Conservation (phyloP, 2,329 filamentous ascomycete species). For the Hypoxylon sp. region DNA sequence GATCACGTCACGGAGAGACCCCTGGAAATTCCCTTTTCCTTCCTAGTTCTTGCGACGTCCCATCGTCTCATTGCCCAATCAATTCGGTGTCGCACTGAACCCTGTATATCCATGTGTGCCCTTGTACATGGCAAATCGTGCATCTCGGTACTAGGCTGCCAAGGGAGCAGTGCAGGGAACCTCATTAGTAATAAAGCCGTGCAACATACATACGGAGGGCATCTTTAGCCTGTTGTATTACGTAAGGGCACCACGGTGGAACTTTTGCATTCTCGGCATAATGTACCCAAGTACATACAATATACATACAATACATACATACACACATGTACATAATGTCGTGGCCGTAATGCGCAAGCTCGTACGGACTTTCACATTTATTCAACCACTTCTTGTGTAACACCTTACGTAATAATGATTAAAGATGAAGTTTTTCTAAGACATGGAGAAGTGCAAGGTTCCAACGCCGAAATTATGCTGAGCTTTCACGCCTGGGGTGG, state of each 20-base stretch:
- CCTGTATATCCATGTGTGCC: conserved; percentile 20
- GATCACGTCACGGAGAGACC: conserved; percentile 30
- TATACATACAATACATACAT: too few relatives aligned
- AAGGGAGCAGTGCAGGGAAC: conserved; percentile 9
- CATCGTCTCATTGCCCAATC: conserved; percentile 35
- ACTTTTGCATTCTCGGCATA: conserved; percentile 21
- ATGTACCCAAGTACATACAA: not conserved
- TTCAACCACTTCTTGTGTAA: conserved; percentile 17
- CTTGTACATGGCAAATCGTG: conserved; percentile 14
- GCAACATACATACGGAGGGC: conserved; percentile 12
- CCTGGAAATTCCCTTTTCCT: conserved; percentile 32
- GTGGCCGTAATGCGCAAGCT: not conserved
- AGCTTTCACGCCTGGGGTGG: conserved; percentile 10
- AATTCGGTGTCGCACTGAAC: conserved; percentile 21
- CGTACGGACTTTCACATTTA: conserved; percentile 20
- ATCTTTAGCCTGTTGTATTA: conserved; percentile 38
- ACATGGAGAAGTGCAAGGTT: conserved; percentile 20
- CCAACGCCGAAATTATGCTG: conserved; percentile 14
- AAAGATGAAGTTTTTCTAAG: conserved; percentile 26
- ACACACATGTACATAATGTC: not conserved
- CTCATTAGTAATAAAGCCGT: conserved; percentile 37
- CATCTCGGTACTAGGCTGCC: conserved; percentile 33
- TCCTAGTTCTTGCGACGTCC: conserved; percentile 28
- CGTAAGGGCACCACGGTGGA: conserved; percentile 31
- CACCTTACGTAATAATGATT: conserved; percentile 34